phyloP scores from a whole-genome alignment of 305 asterid species.

The Plantago lanceolata region DNA sequence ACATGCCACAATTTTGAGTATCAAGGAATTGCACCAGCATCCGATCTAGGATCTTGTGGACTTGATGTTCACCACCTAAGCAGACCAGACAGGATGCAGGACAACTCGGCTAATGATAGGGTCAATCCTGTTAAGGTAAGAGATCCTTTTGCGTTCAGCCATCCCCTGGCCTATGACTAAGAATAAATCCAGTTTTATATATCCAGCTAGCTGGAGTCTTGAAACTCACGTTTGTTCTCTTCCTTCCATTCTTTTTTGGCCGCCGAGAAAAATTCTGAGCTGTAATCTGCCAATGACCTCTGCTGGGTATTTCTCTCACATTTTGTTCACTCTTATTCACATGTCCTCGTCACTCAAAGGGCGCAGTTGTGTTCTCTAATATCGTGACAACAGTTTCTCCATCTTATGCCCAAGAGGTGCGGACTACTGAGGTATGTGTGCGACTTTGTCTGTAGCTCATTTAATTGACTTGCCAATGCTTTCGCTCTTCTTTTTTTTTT shows the following conservation, averaged over 20 bases:
- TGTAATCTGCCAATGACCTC: conserved; percentile 4
- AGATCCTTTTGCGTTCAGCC: background rate
- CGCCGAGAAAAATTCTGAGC: background rate
- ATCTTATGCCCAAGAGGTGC: conserved; percentile 94
- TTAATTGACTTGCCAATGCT: conserved; percentile 8
- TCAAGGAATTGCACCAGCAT: conserved; percentile 87
- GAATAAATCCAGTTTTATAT: conserved; percentile 13
- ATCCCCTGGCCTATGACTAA: background rate
- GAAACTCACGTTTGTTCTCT: conserved; percentile 12
- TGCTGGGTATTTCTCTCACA: conserved; percentile 19
- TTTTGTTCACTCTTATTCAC: conserved; percentile 8
- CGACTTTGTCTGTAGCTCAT: conserved; percentile 13
- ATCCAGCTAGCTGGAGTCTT: conserved; percentile 11
- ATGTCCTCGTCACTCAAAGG: conserved; percentile 48
- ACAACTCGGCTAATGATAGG: conserved; percentile 66
- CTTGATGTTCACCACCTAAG: conserved; percentile 80
- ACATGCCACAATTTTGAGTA: conserved; percentile 99
- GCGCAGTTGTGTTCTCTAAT: conserved; percentile 94
- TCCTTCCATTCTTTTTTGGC: background rate
- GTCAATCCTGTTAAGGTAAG: conserved; percentile 86
- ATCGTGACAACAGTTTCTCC: conserved; percentile 98
- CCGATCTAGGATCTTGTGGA: conserved; percentile 88
- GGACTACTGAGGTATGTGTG: conserved; percentile 62
- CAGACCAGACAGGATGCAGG: conserved; percentile 98
- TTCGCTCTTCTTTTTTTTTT: conserved; percentile 5